Percentiles rank a stretch among this genome's conserved stretches.
Evolutionary conservation across 2,329 filamentous ascomycete genomes (phyloP).

Genomic region (Clonostachys rhizophaga): DNA sequence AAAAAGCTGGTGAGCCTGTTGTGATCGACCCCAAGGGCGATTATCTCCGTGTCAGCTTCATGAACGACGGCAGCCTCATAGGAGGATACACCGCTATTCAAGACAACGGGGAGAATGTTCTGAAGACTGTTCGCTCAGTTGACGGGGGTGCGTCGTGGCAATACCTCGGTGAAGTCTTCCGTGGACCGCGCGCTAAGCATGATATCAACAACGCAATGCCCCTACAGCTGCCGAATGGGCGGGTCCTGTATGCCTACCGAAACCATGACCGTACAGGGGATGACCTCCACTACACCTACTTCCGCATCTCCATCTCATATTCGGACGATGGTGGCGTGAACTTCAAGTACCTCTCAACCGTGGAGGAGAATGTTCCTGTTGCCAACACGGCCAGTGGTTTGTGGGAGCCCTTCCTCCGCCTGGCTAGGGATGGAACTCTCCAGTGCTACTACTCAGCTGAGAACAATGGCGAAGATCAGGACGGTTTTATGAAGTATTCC

Average conservation of each 20-base stretch:
- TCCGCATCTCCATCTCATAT: conserved; percentile 35
- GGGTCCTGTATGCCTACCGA: conserved; percentile 26
- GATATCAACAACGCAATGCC: conserved; percentile 26
- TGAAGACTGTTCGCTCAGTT: conserved; percentile 15
- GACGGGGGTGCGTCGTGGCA: conserved; percentile 20
- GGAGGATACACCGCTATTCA: conserved; percentile 15
- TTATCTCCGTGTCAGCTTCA: conserved; percentile 16
- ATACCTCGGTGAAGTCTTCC: conserved; percentile 12
- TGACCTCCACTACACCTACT: conserved; percentile 15
- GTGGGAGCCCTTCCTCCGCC: conserved; percentile 39
- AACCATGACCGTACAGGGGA: conserved; percentile 20
- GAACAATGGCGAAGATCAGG: no score
- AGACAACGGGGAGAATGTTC: conserved; percentile 10
- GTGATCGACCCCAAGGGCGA: conserved; percentile 16
- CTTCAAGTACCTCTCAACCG: conserved; percentile 24
- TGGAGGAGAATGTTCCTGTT: conserved; percentile 12
- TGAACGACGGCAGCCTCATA: conserved; percentile 12
- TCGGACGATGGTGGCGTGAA: conserved; percentile 30
- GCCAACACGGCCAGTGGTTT: conserved; percentile 20
- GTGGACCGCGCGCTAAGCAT: conserved; percentile 3
- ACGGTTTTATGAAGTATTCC: no score
- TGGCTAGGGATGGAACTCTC: conserved; percentile 26
- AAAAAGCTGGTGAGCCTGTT: conserved; percentile 7
- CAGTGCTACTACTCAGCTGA: conserved; percentile 32
- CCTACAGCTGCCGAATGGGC: conserved; percentile 24